Evolutionary conservation across 2,329 filamentous ascomycete genomes (phyloP), one percentile per base, ranked within the genome.

Genomic region (Endoconidiophora laricicola): DNA sequence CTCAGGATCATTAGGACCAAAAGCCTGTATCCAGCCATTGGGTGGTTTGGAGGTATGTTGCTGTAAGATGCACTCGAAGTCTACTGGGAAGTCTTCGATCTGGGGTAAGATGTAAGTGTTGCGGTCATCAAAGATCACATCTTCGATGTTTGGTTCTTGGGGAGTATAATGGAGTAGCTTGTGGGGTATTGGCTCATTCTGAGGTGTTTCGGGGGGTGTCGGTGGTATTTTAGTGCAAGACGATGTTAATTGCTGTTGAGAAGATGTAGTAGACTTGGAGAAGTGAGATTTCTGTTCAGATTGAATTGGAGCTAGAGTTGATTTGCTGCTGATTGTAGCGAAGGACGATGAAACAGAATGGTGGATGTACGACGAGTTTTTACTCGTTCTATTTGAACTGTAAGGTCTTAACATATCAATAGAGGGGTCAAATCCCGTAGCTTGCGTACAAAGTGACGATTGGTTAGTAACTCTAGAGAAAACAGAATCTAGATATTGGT

Each of bases 341-440:
- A 65, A 68, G 1, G 69, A 71, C 2, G 59, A 63, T 12, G 64
- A 61, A 2, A 64, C 67, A 10, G 70, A 57, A 6, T 60, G 58
- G 52, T 71, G 69, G 12, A 67, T 58, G 16, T 63, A 53, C 14
- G 60, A 62, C 1, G 61, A 57, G 20, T 57, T 60, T 16, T 61
- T 61, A 39, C n/a, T 16, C 5, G 24, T 48, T 3, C 46, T 16
- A 41, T 23, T 33, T 5, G 51, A 53, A 20, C 24, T 37, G 37
- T 40, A 46, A 33, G 29, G 49, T 16, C 36, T 18, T 10, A 39
- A 42, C n/a, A 38, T 37, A 6, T 46, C 49, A 9, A 29, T 44
- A 12, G 38, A 24, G 16, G 38, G 24, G 16, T 53, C 51, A 39
- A 40, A 53, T 6, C 45, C 16, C n/a, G 47, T 50, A 4, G 51